Percentiles rank a stretch among this genome's conserved stretches.
Conservation (phyloP, 1,139 yeast genomes). For the Zygosaccharomyces pseudobailii region DNA sequence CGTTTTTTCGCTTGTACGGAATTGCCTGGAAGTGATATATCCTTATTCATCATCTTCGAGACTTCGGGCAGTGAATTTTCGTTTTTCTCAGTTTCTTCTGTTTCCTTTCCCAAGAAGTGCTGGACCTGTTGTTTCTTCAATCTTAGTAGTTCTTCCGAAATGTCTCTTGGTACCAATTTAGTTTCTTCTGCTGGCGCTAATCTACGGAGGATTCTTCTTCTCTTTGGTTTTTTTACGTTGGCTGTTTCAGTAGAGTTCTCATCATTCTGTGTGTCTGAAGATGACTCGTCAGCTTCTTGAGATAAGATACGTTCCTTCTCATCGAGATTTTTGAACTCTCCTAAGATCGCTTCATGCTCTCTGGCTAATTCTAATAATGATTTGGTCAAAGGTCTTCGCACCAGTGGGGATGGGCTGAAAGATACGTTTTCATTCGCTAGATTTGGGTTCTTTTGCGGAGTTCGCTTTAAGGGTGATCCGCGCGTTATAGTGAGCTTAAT, state of each 20-base stretch:
- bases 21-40: not conserved
- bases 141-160: constrained; percentile 27
- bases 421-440: constrained; percentile 1
- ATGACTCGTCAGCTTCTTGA: constrained; percentile 7
- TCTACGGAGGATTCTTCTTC: constrained; percentile 20
- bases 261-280: constrained; percentile 4
- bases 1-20: constrained; percentile 12
- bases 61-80: constrained; percentile 1
- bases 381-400: constrained; percentile 27
- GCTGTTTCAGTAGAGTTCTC: constrained; percentile 8
- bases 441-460: constrained; percentile 4
- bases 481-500: constrained; percentile 9
- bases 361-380: constrained; percentile 25
- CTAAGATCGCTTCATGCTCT: constrained; percentile 22
- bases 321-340: constrained; percentile 18
- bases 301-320: constrained; percentile 8
- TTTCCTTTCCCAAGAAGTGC: constrained; percentile 18
- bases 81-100: constrained; percentile 8
- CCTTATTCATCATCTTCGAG: not conserved
- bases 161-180: constrained; percentile 13
- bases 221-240: constrained; percentile 9
- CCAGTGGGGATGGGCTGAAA: constrained; percentile 31
- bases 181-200: constrained; percentile 8
- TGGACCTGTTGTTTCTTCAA: constrained; percentile 25
- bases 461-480: constrained; percentile 6